Percentiles rank a stretch among this genome's conserved stretches.
Conservation (phyloP, 805 yeast genomes). For the Starmerella bombi region DNA sequence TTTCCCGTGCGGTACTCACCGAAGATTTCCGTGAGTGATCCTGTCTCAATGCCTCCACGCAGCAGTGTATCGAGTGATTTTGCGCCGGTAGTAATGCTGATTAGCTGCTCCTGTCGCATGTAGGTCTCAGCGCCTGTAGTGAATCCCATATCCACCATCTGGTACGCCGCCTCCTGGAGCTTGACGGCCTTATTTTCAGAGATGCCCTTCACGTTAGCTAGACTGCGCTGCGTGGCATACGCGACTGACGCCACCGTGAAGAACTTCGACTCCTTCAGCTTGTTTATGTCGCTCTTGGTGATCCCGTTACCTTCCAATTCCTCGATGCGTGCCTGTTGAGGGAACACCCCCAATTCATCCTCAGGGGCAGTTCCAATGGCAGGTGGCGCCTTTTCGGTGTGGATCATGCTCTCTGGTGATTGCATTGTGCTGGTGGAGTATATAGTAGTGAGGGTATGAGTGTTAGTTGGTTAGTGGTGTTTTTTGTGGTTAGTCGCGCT, state of each 20-base stretch:
- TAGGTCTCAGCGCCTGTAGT: slow-evolving; percentile 94
- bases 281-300: slow-evolving; percentile 60
- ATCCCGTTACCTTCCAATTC: slow-evolving; percentile 64
- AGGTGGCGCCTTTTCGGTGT: background rate
- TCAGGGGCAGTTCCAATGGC: background rate
- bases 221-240: slow-evolving; percentile 72
- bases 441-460: too few species aligned
- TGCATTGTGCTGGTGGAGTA: slow-evolving; percentile 5
- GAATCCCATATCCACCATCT: slow-evolving; percentile 87
- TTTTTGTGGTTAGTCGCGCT: background rate
- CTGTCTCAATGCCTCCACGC: slow-evolving; percentile 97
- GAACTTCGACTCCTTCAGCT: slow-evolving; percentile 67
- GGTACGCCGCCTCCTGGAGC: slow-evolving; percentile 67
- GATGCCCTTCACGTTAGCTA: slow-evolving; percentile 74
- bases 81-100: slow-evolving; percentile 90
- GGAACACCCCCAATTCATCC: slow-evolving; percentile 10
- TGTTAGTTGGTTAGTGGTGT: background rate
- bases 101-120: slow-evolving; percentile 74
- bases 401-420: slow-evolving; percentile 7
- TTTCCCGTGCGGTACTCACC: slow-evolving; percentile 98
- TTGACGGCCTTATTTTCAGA: slow-evolving; percentile 92
- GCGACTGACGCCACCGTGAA: slow-evolving; percentile 90
- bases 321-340: slow-evolving; percentile 10
- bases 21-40: slow-evolving; percentile 88
- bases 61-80: slow-evolving; percentile 81